These are phyloP conservation scores for Mangifera indica DNA, from an alignment of 345 rosid species.

Conservation along the genomic window DNA sequence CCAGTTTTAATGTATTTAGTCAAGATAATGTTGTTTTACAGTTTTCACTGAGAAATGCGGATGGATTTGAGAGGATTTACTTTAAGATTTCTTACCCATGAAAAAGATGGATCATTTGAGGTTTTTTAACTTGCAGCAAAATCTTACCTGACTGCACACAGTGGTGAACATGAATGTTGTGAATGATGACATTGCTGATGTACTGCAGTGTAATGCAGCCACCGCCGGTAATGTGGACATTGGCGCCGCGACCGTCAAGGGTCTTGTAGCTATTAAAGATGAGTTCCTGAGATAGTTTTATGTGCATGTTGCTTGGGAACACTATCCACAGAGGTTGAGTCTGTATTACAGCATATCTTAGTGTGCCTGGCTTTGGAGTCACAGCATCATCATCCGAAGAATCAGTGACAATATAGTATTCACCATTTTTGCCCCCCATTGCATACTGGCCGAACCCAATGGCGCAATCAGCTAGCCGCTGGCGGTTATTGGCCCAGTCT, in stretches of 20 bases:
- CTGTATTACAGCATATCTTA: constrained; percentile 92
- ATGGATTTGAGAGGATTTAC: neutral
- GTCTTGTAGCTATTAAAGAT: constrained; percentile 95
- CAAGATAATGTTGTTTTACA: too few relatives aligned
- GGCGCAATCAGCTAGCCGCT: constrained; percentile 80
- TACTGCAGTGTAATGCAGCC: constrained; percentile 96
- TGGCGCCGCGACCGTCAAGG: constrained; percentile 93
- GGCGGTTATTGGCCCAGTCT: constrained; percentile 89
- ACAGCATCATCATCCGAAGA: constrained; percentile 86
- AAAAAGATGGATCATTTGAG: neutral
- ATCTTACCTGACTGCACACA: constrained; percentile 71
- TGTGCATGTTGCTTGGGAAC: constrained; percentile 83
- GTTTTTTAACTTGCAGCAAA: neutral
- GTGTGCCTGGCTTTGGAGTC: constrained; percentile 79
- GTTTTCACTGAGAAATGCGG: too few relatives aligned
- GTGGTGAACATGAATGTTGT: constrained; percentile 85
- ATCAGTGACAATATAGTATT: constrained; percentile 83
- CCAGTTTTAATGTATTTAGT: too few relatives aligned
- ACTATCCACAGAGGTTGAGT: constrained; percentile 89
- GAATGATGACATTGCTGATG: constrained; percentile 82
- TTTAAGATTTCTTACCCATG: neutral
- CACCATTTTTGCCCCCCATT: constrained; percentile 83
- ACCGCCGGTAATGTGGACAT: constrained; percentile 87
- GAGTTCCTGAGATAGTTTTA: constrained; percentile 73
- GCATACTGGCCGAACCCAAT: constrained; percentile 98